Percentiles rank a stretch among this genome's conserved stretches.
These are phyloP conservation scores for Penicillium lividum DNA, from an alignment of 495 filamentous ascomycete genomes.

Conservation along the genomic window DNA sequence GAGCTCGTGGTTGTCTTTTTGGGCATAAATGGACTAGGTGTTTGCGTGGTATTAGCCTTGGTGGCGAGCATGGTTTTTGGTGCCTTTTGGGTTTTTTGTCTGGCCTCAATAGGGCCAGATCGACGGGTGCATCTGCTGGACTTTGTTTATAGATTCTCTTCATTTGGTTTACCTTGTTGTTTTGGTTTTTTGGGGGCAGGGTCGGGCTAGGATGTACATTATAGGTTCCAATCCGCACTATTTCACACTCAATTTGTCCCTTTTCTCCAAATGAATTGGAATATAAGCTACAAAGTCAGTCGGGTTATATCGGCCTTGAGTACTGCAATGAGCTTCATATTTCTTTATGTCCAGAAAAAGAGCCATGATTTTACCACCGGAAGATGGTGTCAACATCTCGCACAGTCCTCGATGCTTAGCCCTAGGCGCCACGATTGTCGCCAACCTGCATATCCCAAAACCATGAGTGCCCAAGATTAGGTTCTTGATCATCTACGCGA, in stretches of 20 bases:
- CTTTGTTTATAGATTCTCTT: slow-evolving; percentile 14
- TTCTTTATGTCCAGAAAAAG: not conserved
- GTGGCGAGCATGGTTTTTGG: not conserved
- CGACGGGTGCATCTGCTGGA: slow-evolving; percentile 1
- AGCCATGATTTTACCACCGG: not conserved
- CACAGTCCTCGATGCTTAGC: not conserved
- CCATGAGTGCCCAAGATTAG: not conserved
- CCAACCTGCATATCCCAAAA: not conserved
- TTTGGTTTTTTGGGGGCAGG: slow-evolving; percentile 5
- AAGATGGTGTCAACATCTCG: too few species aligned
- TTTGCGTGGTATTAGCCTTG: not conserved
- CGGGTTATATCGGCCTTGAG: not conserved
- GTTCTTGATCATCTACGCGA: not conserved
- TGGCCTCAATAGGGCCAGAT: slow-evolving; percentile 4
- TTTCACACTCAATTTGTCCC: not conserved
- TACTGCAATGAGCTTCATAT: not conserved
- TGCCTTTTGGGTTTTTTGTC: slow-evolving; percentile 1
- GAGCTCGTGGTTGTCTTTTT: not conserved
- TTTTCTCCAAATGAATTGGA: too few species aligned
- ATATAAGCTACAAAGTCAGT: too few species aligned
- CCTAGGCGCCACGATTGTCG: not conserved
- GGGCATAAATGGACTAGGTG: slow-evolving; percentile 5
- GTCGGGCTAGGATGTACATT: slow-evolving; percentile 14
- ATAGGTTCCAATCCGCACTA: not conserved
- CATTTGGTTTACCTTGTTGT: not conserved